A percentile compares a stretch with the other conserved stretches of the same genome.
phyloP scores from a whole-genome alignment of 495 filamentous ascomycete genomes.

The Letharia lupina region DNA sequence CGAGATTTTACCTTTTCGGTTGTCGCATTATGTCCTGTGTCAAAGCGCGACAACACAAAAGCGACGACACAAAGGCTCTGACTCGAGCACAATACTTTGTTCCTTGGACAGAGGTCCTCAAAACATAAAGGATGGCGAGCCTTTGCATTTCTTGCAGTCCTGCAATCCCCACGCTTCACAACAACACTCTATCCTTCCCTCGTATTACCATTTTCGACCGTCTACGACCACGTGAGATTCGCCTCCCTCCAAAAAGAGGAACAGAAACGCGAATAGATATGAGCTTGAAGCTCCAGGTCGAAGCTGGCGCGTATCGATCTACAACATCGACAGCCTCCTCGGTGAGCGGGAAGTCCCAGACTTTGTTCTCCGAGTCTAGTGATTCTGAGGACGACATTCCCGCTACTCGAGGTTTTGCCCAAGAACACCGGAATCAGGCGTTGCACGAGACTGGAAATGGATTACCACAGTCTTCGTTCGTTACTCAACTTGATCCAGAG shows the following conservation, averaged over 20 bases:
- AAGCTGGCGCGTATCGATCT: not conserved
- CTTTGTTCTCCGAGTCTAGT: not conserved
- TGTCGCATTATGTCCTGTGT: not conserved
- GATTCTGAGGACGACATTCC: not conserved
- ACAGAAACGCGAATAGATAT: not conserved
- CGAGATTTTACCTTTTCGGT: not conserved
- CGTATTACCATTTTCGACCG: not conserved
- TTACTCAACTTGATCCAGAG: constrained; percentile 12
- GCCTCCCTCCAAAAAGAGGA: not conserved
- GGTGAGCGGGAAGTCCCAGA: not conserved
- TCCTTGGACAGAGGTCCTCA: not conserved
- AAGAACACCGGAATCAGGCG: not conserved
- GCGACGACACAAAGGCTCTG: not conserved
- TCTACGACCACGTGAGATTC: not conserved
- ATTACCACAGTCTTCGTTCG: not conserved
- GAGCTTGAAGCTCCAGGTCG: not conserved
- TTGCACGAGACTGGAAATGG: not conserved
- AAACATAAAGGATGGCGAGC: constrained; percentile 3
- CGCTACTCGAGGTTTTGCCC: not conserved
- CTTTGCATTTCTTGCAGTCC: constrained; percentile 8
- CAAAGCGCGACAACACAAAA: constrained; percentile 1
- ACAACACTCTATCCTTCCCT: not conserved
- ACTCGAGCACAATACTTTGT: constrained; percentile 7
- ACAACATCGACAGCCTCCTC: not conserved
- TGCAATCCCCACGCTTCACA: not conserved